Conservation (phyloP, 2,329 filamentous ascomycete genomes). For the Fusarium bulbicola region DNA sequence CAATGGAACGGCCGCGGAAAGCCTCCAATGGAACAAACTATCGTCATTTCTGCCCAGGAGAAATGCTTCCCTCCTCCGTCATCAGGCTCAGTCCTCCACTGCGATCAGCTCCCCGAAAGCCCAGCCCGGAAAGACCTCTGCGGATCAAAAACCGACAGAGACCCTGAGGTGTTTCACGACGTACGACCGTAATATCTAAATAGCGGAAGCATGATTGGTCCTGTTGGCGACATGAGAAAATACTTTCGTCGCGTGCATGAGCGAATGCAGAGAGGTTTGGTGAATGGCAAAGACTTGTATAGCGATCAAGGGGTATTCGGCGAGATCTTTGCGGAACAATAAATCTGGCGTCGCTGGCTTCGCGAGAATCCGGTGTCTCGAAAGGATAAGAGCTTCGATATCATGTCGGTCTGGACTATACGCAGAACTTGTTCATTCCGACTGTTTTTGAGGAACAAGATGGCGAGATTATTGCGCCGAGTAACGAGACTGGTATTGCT, state of each 20-base stretch:
- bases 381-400: background rate
- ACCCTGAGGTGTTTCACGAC: background rate
- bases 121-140: constrained; percentile 27
- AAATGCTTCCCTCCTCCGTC: constrained; percentile 26
- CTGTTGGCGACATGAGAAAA: constrained; percentile 32
- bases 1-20: background rate
- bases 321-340: constrained; percentile 42
- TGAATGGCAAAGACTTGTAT: constrained; percentile 6
- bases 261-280: constrained; percentile 25
- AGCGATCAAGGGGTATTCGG: constrained; percentile 44
- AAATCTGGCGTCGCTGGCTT: constrained; percentile 27
- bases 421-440: constrained; percentile 25
- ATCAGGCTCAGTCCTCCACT: constrained; percentile 25
- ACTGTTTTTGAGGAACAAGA: constrained; percentile 35
- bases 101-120: constrained; percentile 30
- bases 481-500: constrained; percentile 13
- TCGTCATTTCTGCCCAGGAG: constrained; percentile 34
- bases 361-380: fast-evolving
- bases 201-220: constrained; percentile 42
- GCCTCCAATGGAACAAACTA: constrained; percentile 31
- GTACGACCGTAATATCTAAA: constrained; percentile 41
- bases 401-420: constrained; percentile 35
- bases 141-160: constrained; percentile 24
- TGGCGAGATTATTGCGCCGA: constrained; percentile 20
- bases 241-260: constrained; percentile 36